Base-by-base conservation (phyloP, 2,329 filamentous ascomycete species). In the Trichoderma afroharzianum region DNA sequence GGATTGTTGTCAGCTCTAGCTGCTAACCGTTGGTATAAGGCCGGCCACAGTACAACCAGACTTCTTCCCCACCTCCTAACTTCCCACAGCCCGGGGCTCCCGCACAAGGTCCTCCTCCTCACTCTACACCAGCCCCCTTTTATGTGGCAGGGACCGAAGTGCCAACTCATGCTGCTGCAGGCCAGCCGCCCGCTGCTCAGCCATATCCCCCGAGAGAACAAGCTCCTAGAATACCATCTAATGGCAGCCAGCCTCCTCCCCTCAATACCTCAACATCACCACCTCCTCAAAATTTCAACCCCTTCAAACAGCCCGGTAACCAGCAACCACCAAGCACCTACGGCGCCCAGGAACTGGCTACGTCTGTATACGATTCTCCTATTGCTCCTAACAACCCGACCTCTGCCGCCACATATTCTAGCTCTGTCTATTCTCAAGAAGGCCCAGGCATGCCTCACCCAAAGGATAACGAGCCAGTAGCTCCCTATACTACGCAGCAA, bases 281-380 rank as follows among this genome's bases (percentile, higher is more conserved):
- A 7, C 85, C 87, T 4, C 84, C 85, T 2, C 82, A 82, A 32
- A 75, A 75, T 63, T 80, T 81, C 73, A 81, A 80, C 53, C 80
- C 85, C 50, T 89, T 89, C 76, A 79, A 83, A 6, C 80, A 81
- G 62, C 77, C 77, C 61, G 71, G 73, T 3, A 73, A 70, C n/a
- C 79, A 78, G 64, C 73, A 71, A 59, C 69, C 70, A 36, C 70
- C 74, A 58, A 76, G 75, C 47, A 79, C 84, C 6, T 88, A 88
- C 73, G 76, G 63, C 32, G 88, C 92, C 0, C 93, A 95, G 81
- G 93, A 95, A 81, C 84, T 95, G 61, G 91, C 92, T 30, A 94
- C 92, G 0, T 92, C 92, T 1, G 89, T 88, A 11, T 95, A 94
- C 77, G 92, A 94, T 80, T 92, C 92, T 4, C 92, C 92, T 55